Evolutionary conservation across 2,329 filamentous ascomycete species (phyloP), one percentile per base, ranked within the genome.

Genomic region (Clonostachys solani): DNA sequence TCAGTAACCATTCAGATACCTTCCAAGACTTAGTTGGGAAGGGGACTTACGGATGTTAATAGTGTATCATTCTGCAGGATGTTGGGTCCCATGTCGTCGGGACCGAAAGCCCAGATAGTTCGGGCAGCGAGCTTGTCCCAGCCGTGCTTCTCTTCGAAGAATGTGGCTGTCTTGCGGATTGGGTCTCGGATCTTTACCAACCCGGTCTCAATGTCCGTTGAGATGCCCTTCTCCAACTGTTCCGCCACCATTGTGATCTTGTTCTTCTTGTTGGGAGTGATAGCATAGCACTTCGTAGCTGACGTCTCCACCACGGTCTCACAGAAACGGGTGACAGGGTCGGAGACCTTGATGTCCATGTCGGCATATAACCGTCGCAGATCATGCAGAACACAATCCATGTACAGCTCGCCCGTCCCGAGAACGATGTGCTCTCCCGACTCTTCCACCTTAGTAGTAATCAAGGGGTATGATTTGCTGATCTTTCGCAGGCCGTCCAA

Each of bases 241-340:
- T 99, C 94, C 5, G 94, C 94, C 48, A 97, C 88, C 89, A 99
- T 96, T 35, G 94, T 97, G 59, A 99, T 87, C 67, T 95, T 96
- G 74, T 99, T 99, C 75, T 96, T 96, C 73, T 99, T 99, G 73
- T 99, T 99, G 3, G 94, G 94, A 3, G 94, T 97, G 56, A 96
- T 84, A 18, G 94, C 92, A 65, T 96, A 99, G 71, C 94, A 99
- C 70, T 96, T 96, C 50, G 95, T 96, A 17, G 92, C 92, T 16
- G 91, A 96, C 55, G 94, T 95, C 66, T 99, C 94, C 36, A 96
- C 91, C 23, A 96, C 92, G 1, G 94, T 99, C 71, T 99, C 94
- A 68, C 91, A 96, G 75, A 99, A 99, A 43, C 94, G 81, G 15
- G 94, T 97, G 40, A 99, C 92, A 1, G 94, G 94, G 63, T 99